Base-by-base conservation (phyloP, 2,329 filamentous ascomycete species). In the Coniochaeta sp. region DNA sequence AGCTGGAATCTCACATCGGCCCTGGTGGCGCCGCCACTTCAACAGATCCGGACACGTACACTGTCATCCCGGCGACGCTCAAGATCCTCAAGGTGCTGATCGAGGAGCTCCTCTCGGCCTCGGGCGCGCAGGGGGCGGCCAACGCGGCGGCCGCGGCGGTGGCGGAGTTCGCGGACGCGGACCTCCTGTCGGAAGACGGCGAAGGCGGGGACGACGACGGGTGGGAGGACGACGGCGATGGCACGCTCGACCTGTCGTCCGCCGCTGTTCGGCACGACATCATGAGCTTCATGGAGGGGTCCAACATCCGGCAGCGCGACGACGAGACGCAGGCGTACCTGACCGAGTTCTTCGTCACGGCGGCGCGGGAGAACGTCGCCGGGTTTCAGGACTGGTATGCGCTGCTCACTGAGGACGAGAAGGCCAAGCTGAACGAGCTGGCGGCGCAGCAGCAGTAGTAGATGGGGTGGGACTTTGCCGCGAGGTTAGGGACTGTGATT, bases 11-110 rank as follows among this genome's bases (percentile, higher is more conserved):
- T 60, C 58, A 72, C 74, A 65, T 17, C 1, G 28, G 19, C 6
- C 30, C 38, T 4, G 4, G 4, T 4, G 10, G 16, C 24, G 73
- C 67, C 17, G 59, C 55, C 38, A 32, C n/a, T n/a, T n/a, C 55
- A 60, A 42, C 70, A 90, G 87, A 93, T 71, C 95, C 95, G 17
- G 93, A 97, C 71, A 88, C 89, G 71, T 98, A 89, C 77, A 97
- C 92, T 6, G 85, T 90, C 62, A 86, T 99, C 61, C 86, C 93
- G 0, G 93, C 93, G 0, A 88, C 91, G 1, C 82, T 99, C 70
- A 99, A 99, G 78, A 97, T 99, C 62, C 78, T 98, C 74, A 99
- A 99, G 79, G 89, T 98, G 4, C 84, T 99, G 9, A 89, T 98
- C 55, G 91, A 96, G 70, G 95, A 99, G 75, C 84, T 99, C 3